Conservation (phyloP, 129 eudicot species). For the Chrysanthemum seticuspe region DNA sequence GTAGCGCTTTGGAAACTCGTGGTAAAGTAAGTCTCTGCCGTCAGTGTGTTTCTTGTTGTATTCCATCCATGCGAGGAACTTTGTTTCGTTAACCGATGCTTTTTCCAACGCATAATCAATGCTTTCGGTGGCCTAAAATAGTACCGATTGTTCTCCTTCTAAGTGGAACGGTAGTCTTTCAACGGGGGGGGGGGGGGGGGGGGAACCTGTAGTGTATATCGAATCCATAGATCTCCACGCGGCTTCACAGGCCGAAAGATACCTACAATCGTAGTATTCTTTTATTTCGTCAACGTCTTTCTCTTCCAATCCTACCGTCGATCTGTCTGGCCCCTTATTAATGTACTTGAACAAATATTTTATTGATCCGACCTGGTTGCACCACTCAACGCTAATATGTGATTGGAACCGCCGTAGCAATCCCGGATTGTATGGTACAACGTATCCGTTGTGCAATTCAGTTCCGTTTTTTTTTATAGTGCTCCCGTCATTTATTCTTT, state of each 20-base stretch:
- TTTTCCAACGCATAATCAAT: background rate
- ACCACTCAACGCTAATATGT: background rate
- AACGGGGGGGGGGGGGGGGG: background rate
- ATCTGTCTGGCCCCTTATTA: background rate
- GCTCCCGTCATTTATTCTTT: background rate
- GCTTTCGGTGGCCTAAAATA: background rate
- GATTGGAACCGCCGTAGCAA: background rate
- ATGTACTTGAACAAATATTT: background rate
- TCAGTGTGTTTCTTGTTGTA: too few relatives aligned
- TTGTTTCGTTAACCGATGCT: background rate
- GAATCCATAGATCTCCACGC: background rate
- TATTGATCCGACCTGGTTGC: background rate
- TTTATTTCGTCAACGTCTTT: background rate
- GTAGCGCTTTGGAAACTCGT: background rate
- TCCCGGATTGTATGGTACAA: background rate
- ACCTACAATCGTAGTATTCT: background rate
- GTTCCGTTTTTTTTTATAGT: background rate
- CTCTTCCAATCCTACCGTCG: background rate
- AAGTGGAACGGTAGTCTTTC: background rate
- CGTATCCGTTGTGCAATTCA: background rate
- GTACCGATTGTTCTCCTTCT: background rate
- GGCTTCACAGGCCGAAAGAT: too few relatives aligned
- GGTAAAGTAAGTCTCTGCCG: too few relatives aligned
- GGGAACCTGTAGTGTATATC: background rate
- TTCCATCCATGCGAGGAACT: too few relatives aligned